Conservation (phyloP, 805 yeast genomes). For the Yarrowia keelungensis region DNA sequence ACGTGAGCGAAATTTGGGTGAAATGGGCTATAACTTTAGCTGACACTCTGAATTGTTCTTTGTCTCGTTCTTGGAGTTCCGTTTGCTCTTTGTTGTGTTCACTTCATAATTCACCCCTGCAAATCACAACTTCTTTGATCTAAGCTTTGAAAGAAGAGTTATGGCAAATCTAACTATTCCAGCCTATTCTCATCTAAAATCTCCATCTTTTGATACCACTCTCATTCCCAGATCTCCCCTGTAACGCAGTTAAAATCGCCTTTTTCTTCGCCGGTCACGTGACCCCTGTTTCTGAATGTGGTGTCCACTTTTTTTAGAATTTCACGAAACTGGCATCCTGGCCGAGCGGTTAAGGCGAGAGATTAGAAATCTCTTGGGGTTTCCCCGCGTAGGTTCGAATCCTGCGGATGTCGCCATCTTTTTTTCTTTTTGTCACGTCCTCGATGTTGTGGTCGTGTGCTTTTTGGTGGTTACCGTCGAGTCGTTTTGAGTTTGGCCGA, state of each 20-base stretch:
- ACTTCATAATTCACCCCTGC: too few relatives aligned
- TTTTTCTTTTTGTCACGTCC: background rate
- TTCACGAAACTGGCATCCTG: slow-evolving; percentile 23
- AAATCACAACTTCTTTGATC: background rate
- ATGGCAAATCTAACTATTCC: too few relatives aligned
- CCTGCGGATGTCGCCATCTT: slow-evolving; percentile 36
- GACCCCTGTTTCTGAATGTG: background rate
- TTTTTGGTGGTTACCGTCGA: background rate
- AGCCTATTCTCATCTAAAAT: background rate
- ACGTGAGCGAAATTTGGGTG: too few relatives aligned
- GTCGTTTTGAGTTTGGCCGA: background rate
- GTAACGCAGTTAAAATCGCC: background rate
- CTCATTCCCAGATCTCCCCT: too few relatives aligned
- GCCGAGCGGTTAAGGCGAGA: slow-evolving; percentile 39
- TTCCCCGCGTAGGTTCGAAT: slow-evolving; percentile 38
- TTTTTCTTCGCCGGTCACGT: background rate
- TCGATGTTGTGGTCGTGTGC: background rate
- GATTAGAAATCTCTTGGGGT: slow-evolving; percentile 38
- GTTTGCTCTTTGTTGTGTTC: too few relatives aligned
- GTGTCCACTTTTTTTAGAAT: background rate
- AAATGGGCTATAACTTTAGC: too few relatives aligned
- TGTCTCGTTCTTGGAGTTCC: too few relatives aligned
- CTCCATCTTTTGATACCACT: background rate
- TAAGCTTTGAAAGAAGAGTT: too few relatives aligned
- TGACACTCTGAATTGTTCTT: too few relatives aligned